Base-by-base conservation (phyloP, 805 yeast genomes). In the Hanseniaspora pseudoguilliermondii region DNA sequence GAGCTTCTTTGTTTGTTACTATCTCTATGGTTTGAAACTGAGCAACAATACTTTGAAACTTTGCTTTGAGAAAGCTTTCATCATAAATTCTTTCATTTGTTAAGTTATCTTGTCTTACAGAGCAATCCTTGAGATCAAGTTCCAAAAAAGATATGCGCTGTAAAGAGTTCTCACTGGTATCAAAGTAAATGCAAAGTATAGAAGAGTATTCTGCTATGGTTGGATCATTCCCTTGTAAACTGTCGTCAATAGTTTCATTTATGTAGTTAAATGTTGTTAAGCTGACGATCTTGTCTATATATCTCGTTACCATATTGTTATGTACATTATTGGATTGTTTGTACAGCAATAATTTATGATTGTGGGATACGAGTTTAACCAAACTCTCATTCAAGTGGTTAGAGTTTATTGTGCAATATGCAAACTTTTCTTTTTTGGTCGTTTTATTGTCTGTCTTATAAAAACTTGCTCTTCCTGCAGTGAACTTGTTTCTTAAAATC, bases 11-110 rank as follows among this genome's bases (percentile, higher is more conserved):
- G 3, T 59, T 61, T 0, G 89, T 59, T 13, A 86, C 75, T 65
- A 91, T 97, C 42, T 82, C 77, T 11, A 46, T 0, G 97, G 97
- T 43, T 79, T 79, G 58, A 90, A 69, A 65, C 86, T 88, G 47
- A 78, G 69, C 8, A 88, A 66, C 5, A 10, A 29, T 44, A 4
- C 18, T 20, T n/a, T 5, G 7, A 10, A 44, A 44, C 9, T n/a
- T 9, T 2, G 44, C 5, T 9, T 41, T 21, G 11, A 41, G 21
- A 23, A 5, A 16, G 10, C 44, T 41, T 23, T 21, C 29, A 21
- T 41, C 44, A 41, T 13, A 23, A 13, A 23, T 5, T 5, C 8
- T 27, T 11, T 41, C 44, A 41, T 21, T 23, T 5, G 4, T 41
- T 41, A 41, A 6, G 4, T 2, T 6, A 2, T n/a, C 47, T 16